Percentiles rank a stretch among this genome's conserved stretches.
These are phyloP conservation scores for Tolypocladium paradoxum DNA, from an alignment of 2,329 filamentous ascomycete genomes.

Conservation along the genomic window DNA sequence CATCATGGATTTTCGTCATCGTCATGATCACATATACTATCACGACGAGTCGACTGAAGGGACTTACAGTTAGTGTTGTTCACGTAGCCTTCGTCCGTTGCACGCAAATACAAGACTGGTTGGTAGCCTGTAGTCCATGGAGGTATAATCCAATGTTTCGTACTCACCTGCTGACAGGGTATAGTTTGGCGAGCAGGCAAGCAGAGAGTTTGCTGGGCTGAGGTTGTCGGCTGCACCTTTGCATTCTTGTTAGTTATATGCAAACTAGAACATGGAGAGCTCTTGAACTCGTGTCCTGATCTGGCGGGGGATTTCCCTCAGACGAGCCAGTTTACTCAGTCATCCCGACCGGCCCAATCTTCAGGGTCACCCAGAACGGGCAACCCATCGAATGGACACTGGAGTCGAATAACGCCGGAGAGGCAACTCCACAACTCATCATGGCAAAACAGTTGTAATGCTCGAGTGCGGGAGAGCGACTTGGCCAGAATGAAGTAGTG, in stretches of 20 bases:
- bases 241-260: background rate
- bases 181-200: background rate
- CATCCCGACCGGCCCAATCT: slow-evolving; percentile 45
- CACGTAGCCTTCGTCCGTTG: too few relatives aligned
- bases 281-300: background rate
- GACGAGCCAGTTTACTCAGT: slow-evolving; percentile 62
- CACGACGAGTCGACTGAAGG: background rate
- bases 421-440: slow-evolving; percentile 67
- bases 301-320: slow-evolving; percentile 18
- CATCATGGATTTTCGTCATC: background rate
- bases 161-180: background rate
- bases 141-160: background rate
- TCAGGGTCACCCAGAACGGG: slow-evolving; percentile 42
- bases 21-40: background rate
- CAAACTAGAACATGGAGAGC: background rate
- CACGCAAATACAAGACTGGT: background rate
- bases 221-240: background rate
- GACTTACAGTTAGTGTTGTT: background rate
- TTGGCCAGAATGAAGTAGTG: slow-evolving; percentile 57
- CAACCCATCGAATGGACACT: slow-evolving; percentile 34
- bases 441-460: slow-evolving; percentile 29
- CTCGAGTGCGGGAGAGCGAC: slow-evolving; percentile 66
- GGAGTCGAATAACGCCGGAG: slow-evolving; percentile 48
- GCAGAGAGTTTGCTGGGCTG: background rate
- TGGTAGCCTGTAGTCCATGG: background rate